These are phyloP conservation scores for Botrytis paeoniae DNA, from an alignment of 2,329 filamentous ascomycete species.

Conservation along the genomic window DNA sequence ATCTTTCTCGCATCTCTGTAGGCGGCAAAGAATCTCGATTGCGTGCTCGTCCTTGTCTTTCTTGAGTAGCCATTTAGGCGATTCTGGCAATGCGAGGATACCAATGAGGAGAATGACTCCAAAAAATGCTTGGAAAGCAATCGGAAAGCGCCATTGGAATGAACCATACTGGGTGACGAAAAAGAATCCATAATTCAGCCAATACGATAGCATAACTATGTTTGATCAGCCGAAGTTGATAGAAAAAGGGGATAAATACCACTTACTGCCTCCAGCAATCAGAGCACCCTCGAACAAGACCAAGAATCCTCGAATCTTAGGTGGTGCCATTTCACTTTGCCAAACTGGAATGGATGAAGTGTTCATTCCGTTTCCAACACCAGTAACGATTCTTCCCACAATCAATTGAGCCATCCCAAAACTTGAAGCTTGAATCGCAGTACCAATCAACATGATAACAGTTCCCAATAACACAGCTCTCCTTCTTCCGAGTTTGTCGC, in stretches of 20 bases:
- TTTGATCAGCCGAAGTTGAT: neutral
- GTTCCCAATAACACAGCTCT: slow-evolving; percentile 56
- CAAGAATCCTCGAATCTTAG: slow-evolving; percentile 57
- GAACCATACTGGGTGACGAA: slow-evolving; percentile 51
- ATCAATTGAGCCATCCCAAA: slow-evolving; percentile 53
- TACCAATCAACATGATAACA: slow-evolving; percentile 57
- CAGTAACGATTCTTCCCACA: slow-evolving; percentile 48
- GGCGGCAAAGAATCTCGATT: slow-evolving; percentile 32
- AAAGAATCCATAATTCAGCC: slow-evolving; percentile 59
- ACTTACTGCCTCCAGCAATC: slow-evolving; percentile 49
- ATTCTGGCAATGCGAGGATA: slow-evolving; percentile 53
- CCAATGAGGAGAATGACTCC: slow-evolving; percentile 55
- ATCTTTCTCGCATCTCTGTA: slow-evolving; percentile 22
- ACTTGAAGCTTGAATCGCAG: slow-evolving; percentile 43
- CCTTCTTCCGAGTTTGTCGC: slow-evolving; percentile 56
- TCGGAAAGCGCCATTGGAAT: slow-evolving; percentile 58
- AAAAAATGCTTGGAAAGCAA: slow-evolving; percentile 58
- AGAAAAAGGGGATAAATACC: neutral
- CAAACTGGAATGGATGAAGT: slow-evolving; percentile 53
- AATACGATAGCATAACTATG: slow-evolving; percentile 46
- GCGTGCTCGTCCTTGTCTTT: slow-evolving; percentile 25
- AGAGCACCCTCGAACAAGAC: slow-evolving; percentile 60
- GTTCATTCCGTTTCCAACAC: slow-evolving; percentile 51
- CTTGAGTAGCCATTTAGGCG: slow-evolving; percentile 44
- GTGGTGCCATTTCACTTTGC: slow-evolving; percentile 57